Evolutionary conservation across 108 stramenopile genomes (phyloP), one percentile per base, ranked within the genome.

Genomic region (Asterionellopsis glacialis): DNA sequence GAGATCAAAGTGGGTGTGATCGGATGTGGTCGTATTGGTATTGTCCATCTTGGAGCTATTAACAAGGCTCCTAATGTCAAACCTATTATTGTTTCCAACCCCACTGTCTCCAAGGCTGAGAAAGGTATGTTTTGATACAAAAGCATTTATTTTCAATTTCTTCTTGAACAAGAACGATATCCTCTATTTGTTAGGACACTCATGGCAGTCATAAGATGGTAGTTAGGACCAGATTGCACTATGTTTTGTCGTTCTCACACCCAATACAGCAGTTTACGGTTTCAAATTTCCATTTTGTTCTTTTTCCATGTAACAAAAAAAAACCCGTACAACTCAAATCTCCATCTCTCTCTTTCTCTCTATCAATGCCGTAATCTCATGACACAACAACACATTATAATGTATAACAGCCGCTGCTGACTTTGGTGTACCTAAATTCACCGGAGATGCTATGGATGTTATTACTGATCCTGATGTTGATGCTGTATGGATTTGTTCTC

Each of bases 401-500:
- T 28, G 55, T 12, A 12, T 40, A 45, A 51, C 57, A 63, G 94
- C 94, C 43, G 95, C 96, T 57, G 62, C 64, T 41, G 80, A 88
- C 55, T 97, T 70, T 74, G 85, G 86, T 55, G 90, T 95, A 9
- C 81, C 92, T n/a, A 69, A 69, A 40, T 95, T 87, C 64, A 94
- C 89, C 11, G 60, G 66, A 26, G 87, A 92, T 74, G 93, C 93
- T 25, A 87, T 85, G 87, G 91, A 92, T 18, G 95, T 97, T 6
- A 97, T 97, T 74, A 89, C 72, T 22, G 87, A 95, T 59, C 95
- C 95, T 10, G 91, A 95, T 0, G 94, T 95, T 18, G 94, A 97
- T 71, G 96, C 96, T 25, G 95, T 97, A 11, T 97, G 96, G 96
- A 95, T 97, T 65, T 97, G 96, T 75, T 95, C 94, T 24, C 96